Percentiles rank a stretch among this genome's conserved stretches.
These are phyloP conservation scores for Monilinia vaccinii-corymbosi DNA, from an alignment of 2,329 filamentous ascomycete genomes.

Conservation along the genomic window DNA sequence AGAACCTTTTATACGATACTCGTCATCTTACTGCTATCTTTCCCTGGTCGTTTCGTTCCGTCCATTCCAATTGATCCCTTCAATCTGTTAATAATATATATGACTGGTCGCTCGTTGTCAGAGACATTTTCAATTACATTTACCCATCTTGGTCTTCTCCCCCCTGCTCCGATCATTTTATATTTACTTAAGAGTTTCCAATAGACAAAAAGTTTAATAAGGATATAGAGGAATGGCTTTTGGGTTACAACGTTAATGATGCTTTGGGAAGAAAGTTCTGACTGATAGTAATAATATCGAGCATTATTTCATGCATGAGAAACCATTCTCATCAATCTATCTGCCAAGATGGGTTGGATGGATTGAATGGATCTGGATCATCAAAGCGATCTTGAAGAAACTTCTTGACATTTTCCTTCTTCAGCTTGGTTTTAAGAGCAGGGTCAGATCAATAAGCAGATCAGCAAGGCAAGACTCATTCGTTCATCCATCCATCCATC, in stretches of 20 bases:
- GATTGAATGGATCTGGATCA: conserved; percentile 13
- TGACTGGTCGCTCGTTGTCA: too few species aligned
- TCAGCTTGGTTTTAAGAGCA: neutral
- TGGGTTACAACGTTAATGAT: too few species aligned
- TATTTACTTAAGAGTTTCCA: neutral
- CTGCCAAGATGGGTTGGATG: neutral
- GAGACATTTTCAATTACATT: neutral
- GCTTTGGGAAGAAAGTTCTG: too few species aligned
- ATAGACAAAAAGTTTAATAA: too few species aligned
- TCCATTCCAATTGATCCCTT: neutral
- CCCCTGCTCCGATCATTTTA: neutral
- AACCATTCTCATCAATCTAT: too few species aligned
- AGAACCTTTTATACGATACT: too few species aligned
- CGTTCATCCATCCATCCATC: neutral
- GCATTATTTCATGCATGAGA: too few species aligned
- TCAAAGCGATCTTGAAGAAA: conserved; percentile 9
- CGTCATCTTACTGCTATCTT: too few species aligned
- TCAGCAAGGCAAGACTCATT: neutral
- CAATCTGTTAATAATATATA: neutral
- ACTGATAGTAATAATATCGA: too few species aligned
- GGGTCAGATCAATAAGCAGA: neutral
- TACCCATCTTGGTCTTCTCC: neutral
- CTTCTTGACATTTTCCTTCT: neutral
- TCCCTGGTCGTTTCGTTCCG: neutral
- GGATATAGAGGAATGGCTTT: too few species aligned